These are phyloP conservation scores for Aureobasidium sp. DNA, from an alignment of 2,329 filamentous ascomycete genomes.

Conservation along the genomic window DNA sequence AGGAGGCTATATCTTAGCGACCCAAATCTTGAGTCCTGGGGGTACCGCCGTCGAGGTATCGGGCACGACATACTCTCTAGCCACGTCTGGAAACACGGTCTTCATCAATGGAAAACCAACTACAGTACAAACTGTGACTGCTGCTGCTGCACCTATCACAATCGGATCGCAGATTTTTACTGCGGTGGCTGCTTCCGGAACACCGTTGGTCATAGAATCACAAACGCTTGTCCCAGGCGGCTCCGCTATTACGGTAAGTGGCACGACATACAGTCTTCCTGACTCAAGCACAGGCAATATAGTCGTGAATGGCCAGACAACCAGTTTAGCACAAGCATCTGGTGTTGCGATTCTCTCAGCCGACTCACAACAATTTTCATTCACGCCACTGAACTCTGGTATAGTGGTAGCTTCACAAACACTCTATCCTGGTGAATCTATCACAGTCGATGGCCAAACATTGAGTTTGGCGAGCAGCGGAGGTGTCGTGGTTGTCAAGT, in stretches of 20 bases:
- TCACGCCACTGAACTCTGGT: not conserved
- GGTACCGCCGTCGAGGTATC: not conserved
- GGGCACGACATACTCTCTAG: not conserved
- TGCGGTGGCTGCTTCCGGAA: not conserved
- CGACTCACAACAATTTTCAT: not conserved
- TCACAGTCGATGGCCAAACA: constrained; percentile 23
- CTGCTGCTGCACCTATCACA: not conserved
- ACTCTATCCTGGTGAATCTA: constrained; percentile 16
- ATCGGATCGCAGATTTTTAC: not conserved
- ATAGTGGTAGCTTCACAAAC: constrained; percentile 7
- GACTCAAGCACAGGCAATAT: not conserved
- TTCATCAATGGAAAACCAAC: not conserved
- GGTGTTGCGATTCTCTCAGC: not conserved
- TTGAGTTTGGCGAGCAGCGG: not conserved
- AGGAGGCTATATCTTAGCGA: not conserved
- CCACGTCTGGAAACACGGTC: not conserved
- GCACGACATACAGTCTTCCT: not conserved
- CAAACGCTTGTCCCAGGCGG: constrained; percentile 1
- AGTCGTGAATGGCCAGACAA: not conserved
- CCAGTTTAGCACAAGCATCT: not conserved
- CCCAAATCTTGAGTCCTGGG: not conserved
- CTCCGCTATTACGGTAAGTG: not conserved
- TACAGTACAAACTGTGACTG: not conserved
- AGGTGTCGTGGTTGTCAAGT: not conserved
- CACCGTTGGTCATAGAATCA: not conserved